A percentile compares a stretch with the other conserved stretches of the same genome.
phyloP scores from a whole-genome alignment of 306 rosid genomes.

The Quercus wislizeni region DNA sequence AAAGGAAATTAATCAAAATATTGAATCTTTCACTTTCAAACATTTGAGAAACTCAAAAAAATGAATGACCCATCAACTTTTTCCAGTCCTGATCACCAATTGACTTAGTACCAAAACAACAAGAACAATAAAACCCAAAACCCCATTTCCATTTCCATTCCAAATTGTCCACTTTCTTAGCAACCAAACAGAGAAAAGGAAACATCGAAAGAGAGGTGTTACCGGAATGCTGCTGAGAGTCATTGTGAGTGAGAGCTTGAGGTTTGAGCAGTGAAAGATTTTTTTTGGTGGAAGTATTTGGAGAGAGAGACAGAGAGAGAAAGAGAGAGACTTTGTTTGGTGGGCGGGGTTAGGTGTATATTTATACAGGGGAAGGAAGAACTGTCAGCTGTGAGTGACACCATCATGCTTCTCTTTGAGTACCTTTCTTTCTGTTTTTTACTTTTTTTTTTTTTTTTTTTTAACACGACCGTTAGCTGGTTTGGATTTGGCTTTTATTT shows the following conservation, averaged over 20 bases:
- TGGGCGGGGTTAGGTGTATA: slow-evolving; percentile 11
- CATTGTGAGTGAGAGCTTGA: slow-evolving; percentile 18
- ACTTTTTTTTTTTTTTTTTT: too few relatives aligned
- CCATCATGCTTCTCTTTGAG: neutral
- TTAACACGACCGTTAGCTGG: slow-evolving; percentile 6
- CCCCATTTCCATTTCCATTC: neutral
- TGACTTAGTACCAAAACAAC: neutral
- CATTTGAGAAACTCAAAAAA: neutral
- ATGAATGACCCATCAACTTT: neutral
- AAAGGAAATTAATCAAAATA: neutral
- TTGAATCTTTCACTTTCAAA: neutral
- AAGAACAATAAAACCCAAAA: neutral
- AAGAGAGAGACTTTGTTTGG: slow-evolving; percentile 5
- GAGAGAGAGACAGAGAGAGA: too few relatives aligned
- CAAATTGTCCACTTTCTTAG: neutral
- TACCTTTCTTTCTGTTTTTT: too few relatives aligned
- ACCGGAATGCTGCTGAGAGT: slow-evolving; percentile 28
- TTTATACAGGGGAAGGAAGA: neutral
- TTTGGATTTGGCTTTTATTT: neutral
- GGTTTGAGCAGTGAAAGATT: neutral
- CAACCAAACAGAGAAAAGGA: neutral
- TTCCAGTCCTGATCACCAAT: neutral
- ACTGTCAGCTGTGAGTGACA: neutral
- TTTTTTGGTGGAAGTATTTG: neutral
- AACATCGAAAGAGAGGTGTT: neutral